Base-by-base conservation (phyloP, 2,329 filamentous ascomycete species). In the Sordariomycetes sp. region DNA sequence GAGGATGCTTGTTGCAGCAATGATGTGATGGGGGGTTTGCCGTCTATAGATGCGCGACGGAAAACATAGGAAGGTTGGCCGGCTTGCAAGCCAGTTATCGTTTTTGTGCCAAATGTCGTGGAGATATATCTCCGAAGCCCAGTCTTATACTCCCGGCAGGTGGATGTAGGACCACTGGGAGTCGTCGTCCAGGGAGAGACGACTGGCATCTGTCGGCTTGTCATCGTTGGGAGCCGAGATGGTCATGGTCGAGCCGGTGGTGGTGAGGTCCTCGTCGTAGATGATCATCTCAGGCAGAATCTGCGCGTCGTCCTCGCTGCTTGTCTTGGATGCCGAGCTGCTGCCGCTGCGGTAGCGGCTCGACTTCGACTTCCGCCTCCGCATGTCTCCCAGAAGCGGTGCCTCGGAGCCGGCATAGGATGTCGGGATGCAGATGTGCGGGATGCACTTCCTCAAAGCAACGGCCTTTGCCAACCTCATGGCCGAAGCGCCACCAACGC, bases 401-500 rank as follows among this genome's bases (percentile, higher is more conserved):
- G 78, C 72, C 45, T 81, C 76, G 38, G 66, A 73, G 10, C 69
- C 72, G 23, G 71, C 70, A 46, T 75, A 75, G 0, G 69, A 75
- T 3, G 72, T 76, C 6, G 72, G 72, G 25, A 77, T 69, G 44
- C 70, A 75, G 28, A 77, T 65, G 45, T 77, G 72, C 15, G 68
- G 69, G 21, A 76, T 55, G 0, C 61, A 62, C 21, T 70, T 73
- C 27, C 67, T 61, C 31, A 68, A 54, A 30, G 63, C 64, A 34
- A 77, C 64, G 1, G 68, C 66, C 42, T 72, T 70, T 3, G 72
- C 72, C 16, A 81, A 53, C 2, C 72, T 73, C 34, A 76, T 72
- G 3, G 75, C 77, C 35, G 71, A 76, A 19, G 74, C 72, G 33
- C 75, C 75, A 5, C 77, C 77, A 39, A 81, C 70, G 26, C 71